Evolutionary conservation across 805 yeast genomes (phyloP).

Genomic region (Yarrowia sp.): DNA sequence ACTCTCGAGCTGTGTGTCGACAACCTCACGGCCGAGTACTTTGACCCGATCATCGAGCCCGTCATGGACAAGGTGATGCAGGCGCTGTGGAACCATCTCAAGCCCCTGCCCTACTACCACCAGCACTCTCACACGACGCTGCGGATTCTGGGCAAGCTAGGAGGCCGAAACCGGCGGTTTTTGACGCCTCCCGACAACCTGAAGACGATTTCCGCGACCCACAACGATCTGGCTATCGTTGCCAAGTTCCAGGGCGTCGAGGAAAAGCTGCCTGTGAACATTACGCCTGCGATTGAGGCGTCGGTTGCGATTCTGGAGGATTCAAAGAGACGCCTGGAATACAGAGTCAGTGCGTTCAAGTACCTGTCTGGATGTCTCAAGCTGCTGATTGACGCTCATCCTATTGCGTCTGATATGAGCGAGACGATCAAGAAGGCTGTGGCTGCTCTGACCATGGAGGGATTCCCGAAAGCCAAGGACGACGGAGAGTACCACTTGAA

Average conservation of each 20-base stretch:
- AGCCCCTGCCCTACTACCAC: constrained; percentile 93
- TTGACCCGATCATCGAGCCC: constrained; percentile 96
- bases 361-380: constrained; percentile 71
- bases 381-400: constrained; percentile 66
- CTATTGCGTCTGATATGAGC: constrained; percentile 55
- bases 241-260: constrained; percentile 74
- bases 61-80: constrained; percentile 93
- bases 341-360: constrained; percentile 77
- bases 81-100: constrained; percentile 87
- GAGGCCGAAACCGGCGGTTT: constrained; percentile 92
- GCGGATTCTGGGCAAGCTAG: constrained; percentile 90
- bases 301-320: constrained; percentile 81
- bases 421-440: constrained; percentile 42
- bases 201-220: constrained; percentile 56
- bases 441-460: constrained; percentile 49
- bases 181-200: constrained; percentile 77
- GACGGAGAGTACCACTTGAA: constrained; percentile 40
- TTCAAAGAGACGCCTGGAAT: constrained; percentile 61
- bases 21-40: constrained; percentile 92
- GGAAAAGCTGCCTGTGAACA: constrained; percentile 68
- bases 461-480: constrained; percentile 53
- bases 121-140: constrained; percentile 95
- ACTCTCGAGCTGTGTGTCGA: constrained; percentile 96
- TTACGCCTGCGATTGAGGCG: constrained; percentile 82
- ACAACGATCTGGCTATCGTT: constrained; percentile 68